Evolutionary conservation across 2,329 filamentous ascomycete species (phyloP).

Genomic region (Arthrinium phaeospermum): DNA sequence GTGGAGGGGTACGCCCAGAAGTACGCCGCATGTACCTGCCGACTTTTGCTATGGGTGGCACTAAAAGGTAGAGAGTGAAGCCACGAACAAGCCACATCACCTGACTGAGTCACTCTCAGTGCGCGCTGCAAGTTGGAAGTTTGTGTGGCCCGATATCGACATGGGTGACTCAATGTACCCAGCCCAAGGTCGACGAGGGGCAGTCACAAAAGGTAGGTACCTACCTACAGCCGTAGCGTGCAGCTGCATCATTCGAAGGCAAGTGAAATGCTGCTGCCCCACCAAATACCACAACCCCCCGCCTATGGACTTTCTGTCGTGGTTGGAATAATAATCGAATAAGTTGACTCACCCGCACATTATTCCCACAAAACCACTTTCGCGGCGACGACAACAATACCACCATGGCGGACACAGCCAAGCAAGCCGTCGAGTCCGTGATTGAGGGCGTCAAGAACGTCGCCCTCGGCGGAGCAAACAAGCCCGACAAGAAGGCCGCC

Average conservation of each 20-base stretch:
- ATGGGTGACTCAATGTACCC: background rate
- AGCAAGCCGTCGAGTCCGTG: slow-evolving; percentile 51
- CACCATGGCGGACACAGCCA: slow-evolving; percentile 46
- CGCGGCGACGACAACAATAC: slow-evolving; percentile 35
- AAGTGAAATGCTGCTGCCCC: slow-evolving; percentile 5
- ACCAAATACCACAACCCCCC: slow-evolving; percentile 13
- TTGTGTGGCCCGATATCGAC: background rate
- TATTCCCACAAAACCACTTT: slow-evolving; percentile 1
- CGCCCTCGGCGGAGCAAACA: slow-evolving; percentile 44
- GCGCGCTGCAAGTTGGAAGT: no score
- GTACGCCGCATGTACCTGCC: background rate
- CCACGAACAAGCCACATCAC: no score
- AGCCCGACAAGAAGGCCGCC: slow-evolving; percentile 39
- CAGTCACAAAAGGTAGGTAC: background rate
- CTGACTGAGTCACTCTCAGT: background rate
- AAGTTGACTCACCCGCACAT: slow-evolving; percentile 5
- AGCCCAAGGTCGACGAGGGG: background rate
- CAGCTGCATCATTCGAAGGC: background rate
- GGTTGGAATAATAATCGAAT: background rate
- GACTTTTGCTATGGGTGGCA: background rate
- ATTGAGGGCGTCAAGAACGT: slow-evolving; percentile 60
- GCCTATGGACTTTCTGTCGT: slow-evolving; percentile 8
- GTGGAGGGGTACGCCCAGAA: background rate
- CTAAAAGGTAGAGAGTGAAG: background rate
- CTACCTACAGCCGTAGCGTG: background rate